Evolutionary conservation across 371 early-diverging fungal species (phyloP).

Genomic region (Mucor lusitanicus): DNA sequence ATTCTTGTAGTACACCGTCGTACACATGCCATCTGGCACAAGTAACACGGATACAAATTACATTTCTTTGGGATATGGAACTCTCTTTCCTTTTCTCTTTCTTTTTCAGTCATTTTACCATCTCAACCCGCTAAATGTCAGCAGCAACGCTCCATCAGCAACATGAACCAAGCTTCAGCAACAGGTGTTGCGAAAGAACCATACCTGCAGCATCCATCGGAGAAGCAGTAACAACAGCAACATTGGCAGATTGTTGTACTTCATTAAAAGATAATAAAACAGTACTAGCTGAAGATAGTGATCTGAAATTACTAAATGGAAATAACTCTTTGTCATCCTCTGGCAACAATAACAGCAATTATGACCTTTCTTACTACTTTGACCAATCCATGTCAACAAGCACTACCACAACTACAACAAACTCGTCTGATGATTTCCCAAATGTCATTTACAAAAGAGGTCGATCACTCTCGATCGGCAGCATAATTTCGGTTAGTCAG

Average conservation of each 20-base stretch:
- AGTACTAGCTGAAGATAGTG: background rate
- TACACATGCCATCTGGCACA: background rate
- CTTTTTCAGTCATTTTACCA: background rate
- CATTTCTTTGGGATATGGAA: background rate
- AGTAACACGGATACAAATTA: slow-evolving; percentile 1
- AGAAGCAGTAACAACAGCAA: background rate
- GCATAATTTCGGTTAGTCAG: slow-evolving; percentile 6
- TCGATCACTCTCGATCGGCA: slow-evolving; percentile 18
- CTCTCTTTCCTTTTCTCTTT: background rate
- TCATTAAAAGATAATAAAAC: background rate
- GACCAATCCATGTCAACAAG: background rate
- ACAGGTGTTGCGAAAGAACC: background rate
- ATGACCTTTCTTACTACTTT: slow-evolving; percentile 20
- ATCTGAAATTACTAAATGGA: background rate
- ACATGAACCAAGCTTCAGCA: background rate
- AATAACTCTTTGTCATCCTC: background rate
- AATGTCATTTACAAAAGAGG: slow-evolving; percentile 2
- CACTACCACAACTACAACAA: background rate
- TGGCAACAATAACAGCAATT: background rate
- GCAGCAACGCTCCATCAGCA: background rate
- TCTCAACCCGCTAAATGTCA: background rate
- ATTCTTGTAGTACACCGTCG: background rate
- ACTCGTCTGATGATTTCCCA: background rate
- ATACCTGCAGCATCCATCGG: background rate
- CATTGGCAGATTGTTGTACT: background rate